A percentile compares a stretch with the other conserved stretches of the same genome.
Conservation (phyloP, 805 yeast species). For the Cyberlindnera saturnus region DNA sequence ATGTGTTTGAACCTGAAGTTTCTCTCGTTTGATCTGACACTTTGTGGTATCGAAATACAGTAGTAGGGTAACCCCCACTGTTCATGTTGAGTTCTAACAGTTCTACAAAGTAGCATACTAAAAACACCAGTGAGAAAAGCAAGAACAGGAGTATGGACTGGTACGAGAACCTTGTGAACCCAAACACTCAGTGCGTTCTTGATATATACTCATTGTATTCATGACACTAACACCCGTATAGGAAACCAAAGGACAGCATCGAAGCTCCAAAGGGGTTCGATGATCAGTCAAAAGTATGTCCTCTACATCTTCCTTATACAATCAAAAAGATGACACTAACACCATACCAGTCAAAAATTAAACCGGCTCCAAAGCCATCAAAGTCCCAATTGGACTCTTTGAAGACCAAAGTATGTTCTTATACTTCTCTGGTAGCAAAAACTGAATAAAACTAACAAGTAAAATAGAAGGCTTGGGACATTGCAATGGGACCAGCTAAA, state of each 20-base stretch:
- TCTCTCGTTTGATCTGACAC: too few relatives aligned
- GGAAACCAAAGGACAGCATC: constrained; percentile 1
- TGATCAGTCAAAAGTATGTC: background rate
- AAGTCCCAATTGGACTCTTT: constrained; percentile 9
- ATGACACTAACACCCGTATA: background rate
- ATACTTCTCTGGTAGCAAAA: constrained; percentile 15
- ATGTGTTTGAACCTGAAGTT: background rate
- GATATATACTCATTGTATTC: background rate
- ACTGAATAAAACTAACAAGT: background rate
- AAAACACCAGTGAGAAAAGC: background rate
- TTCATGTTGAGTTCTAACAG: background rate
- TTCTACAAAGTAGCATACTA: background rate
- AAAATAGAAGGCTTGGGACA: constrained; percentile 68
- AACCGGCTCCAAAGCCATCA: constrained; percentile 1
- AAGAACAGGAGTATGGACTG: background rate
- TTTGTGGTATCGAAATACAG: too few relatives aligned
- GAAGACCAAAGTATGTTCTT: constrained; percentile 2
- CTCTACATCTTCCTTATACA: background rate
- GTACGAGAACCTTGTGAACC: background rate
- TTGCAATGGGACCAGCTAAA: constrained; percentile 79
- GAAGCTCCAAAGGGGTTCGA: constrained; percentile 11
- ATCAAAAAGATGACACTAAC: background rate
- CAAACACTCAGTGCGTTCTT: background rate
- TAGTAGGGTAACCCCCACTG: too few relatives aligned
- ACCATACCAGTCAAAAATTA: background rate